Base-by-base conservation (phyloP, 1,284 basidiomycete genomes). In the Ustilago crameri region DNA sequence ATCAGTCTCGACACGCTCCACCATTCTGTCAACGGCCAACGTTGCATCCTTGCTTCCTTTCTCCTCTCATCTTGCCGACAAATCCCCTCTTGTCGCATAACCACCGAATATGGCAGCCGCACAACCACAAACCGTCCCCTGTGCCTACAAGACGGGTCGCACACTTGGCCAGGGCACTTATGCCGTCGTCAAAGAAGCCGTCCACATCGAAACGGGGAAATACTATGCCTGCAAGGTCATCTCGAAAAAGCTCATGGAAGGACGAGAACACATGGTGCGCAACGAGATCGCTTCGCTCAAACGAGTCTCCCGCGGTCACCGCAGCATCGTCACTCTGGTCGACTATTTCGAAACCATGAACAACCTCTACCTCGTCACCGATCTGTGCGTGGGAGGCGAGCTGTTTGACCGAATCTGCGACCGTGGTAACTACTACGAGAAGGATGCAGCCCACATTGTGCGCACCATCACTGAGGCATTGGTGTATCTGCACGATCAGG, bases 291-390 rank as follows among this genome's bases (percentile, higher is more conserved):
- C 91, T 7, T 94, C 98, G 5, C 87, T 98, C 78, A 98, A 98
- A 86, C 89, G 90, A 75, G 91, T 98, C 47, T 98, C 95, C 14
- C 93, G 91, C 61, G 93, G 93, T 8, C 89, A 98, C 85, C 85
- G 84, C 23, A 95, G 95, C 84, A 83, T 84, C 59, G 84, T 85
- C 42, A 85, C 85, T 23, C 86, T 97, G 32, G 92, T 95, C 83
- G 95, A 98, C 84, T 98, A 98, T 86, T 98, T 98, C 81, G 95
- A 98, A 90, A 97, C 94, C 26, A 87, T 92, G 24, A 93, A 96
- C 85, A 97, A 98, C 81, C 88, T 70, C 41, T 85, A 85, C 65
- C 90, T 98, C 62, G 91, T 92, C 74, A 97, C 96, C 82, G 95
- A 97, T 84, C 88, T 98, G 14, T 98, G 96, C 86, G 95, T 93